Evolutionary conservation across 176 grass and related monocot species (phyloP), one percentile per base, ranked within the genome.

Genomic region (Musa schizocarpa): DNA sequence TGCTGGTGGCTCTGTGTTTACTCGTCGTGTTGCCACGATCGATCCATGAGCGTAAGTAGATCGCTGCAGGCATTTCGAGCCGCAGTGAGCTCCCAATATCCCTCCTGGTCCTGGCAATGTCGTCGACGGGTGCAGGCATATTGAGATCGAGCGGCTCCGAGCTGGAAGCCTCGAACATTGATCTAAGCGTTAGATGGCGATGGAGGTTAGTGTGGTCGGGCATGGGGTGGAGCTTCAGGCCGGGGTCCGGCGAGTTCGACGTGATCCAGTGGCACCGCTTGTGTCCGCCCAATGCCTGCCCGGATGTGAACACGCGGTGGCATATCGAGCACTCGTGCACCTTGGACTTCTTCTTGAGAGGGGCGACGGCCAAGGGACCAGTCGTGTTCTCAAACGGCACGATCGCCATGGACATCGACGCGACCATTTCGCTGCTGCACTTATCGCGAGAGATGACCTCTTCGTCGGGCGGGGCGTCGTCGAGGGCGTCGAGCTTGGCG

Each of bases 201-300:
- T 69, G 72, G 4, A 83, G 21, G 49, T 19, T 50, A 17, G 78
- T 69, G 13, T 83, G 19, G 70, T 80, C 73, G 1, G 82, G 71
- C 1, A 92, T 43, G 1, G 84, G 16, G 19, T 82, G 69, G 74
- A 86, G 61, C 62, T 66, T 78, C 53, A 69, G 72, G 27, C 14
- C 13, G 9, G 82, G 29, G 20, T 93, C 82, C 2, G 79, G 65
- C 1, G 71, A 73, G 62, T 86, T 90, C 0, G 86, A 85, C 7
- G 88, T 86, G 43, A 97, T 79, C 90, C 94, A 93, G 81, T 97
- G 94, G 53, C 89, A 93, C 13, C 90, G 88, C 80, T 97, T 97
- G 86, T 97, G 94, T 8, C 88, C 90, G 58, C 94, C 94, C 20
- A 97, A 88, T 22, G 90, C 94, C 82, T 97, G 94, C 10, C 94